phyloP scores from a whole-genome alignment of 2,329 filamentous ascomycete species.

The Diaporthe humulicola region DNA sequence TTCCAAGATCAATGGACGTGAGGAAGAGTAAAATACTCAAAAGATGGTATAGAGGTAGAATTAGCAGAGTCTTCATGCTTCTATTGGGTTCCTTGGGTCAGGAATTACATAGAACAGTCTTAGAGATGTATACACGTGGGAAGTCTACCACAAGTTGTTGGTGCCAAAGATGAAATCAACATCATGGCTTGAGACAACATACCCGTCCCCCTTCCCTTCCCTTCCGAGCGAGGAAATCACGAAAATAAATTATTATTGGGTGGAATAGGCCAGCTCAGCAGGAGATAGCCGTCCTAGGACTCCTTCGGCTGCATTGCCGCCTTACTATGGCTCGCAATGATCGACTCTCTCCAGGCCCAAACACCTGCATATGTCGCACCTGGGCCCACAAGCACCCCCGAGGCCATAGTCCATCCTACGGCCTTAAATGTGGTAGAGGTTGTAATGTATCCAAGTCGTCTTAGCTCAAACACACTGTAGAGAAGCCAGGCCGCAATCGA shows the following conservation, averaged over 20 bases:
- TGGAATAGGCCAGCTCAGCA: too few relatives aligned
- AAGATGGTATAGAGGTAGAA: not conserved
- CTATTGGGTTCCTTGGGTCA: too few relatives aligned
- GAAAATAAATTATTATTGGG: too few relatives aligned
- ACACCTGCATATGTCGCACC: constrained; percentile 9
- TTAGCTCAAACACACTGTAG: constrained; percentile 14
- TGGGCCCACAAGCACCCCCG: not conserved
- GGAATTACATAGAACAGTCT: too few relatives aligned
- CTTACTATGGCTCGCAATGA: constrained; percentile 21
- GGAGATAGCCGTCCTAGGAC: too few relatives aligned
- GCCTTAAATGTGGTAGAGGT: not conserved
- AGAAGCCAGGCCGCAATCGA: constrained; percentile 6
- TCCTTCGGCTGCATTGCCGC: not conserved
- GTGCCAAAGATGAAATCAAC: too few relatives aligned
- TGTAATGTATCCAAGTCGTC: constrained; percentile 1
- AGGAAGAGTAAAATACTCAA: not conserved
- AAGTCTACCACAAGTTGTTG: too few relatives aligned
- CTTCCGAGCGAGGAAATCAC: too few relatives aligned
- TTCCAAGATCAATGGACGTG: not conserved
- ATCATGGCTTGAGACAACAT: too few relatives aligned
- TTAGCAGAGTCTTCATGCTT: not conserved
- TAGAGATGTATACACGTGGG: too few relatives aligned
- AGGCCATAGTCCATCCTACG: not conserved
- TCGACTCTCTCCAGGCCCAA: constrained; percentile 27
- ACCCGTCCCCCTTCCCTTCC: too few relatives aligned